A percentile compares a stretch with the other conserved stretches of the same genome.
phyloP scores from a whole-genome alignment of 306 rosid species.

The Begonia peltatifolia region DNA sequence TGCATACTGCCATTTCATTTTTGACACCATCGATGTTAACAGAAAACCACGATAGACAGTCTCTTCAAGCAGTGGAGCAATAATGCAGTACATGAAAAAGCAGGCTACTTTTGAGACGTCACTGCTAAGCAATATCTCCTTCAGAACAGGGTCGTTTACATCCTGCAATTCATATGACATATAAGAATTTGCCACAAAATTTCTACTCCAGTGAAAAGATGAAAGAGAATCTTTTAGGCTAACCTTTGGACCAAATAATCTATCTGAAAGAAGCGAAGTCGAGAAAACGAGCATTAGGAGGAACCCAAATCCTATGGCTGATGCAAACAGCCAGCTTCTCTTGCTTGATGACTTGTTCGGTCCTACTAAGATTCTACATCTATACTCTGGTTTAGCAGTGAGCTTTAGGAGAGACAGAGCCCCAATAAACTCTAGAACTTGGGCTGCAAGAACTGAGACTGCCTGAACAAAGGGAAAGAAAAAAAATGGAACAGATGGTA shows the following conservation, averaged over 20 bases:
- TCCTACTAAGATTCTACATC: conserved; percentile 29
- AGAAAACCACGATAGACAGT: conserved; percentile 68
- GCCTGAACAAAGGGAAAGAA: conserved; percentile 28
- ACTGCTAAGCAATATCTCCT: conserved; percentile 41
- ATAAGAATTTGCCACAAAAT: too few relatives aligned
- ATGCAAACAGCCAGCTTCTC: conserved; percentile 57
- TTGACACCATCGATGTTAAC: conserved; percentile 43
- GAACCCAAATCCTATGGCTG: conserved; percentile 53
- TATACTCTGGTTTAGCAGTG: conserved; percentile 46
- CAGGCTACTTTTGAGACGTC: conserved; percentile 41
- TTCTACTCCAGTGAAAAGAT: too few relatives aligned
- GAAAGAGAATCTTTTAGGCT: not conserved
- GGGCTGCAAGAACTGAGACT: conserved; percentile 44
- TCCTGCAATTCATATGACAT: conserved; percentile 26
- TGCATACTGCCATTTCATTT: conserved; percentile 62
- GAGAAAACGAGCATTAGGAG: conserved; percentile 36
- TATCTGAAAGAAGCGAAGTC: conserved; percentile 35
- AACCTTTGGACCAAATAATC: conserved; percentile 49
- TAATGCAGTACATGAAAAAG: conserved; percentile 40
- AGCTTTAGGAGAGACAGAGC: conserved; percentile 37
- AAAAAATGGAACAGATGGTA: not conserved
- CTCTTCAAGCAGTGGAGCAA: conserved; percentile 68
- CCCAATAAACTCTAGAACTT: conserved; percentile 42
- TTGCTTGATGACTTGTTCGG: conserved; percentile 12
- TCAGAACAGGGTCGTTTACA: conserved; percentile 42